These are phyloP conservation scores for Auriscalpium microsporum DNA, from an alignment of 768 basidiomycete species.

Conservation along the genomic window DNA sequence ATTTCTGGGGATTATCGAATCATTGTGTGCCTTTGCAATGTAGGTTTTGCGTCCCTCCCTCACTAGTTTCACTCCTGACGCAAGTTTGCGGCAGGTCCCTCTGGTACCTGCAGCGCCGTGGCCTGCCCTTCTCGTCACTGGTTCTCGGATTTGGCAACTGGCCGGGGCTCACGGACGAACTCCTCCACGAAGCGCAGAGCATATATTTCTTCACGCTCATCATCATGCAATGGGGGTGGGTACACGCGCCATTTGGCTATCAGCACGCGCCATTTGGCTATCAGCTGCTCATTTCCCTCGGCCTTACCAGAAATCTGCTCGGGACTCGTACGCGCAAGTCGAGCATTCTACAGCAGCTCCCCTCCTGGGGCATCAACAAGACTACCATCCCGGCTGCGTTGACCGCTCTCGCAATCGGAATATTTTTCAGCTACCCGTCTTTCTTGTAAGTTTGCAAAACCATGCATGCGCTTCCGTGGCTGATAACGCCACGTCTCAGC, in stretches of 20 bases:
- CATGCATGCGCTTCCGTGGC: background rate
- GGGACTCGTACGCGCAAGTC: constrained; percentile 46
- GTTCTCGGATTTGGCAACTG: constrained; percentile 39
- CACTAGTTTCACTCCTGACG: background rate
- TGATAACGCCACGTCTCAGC: constrained; percentile 3
- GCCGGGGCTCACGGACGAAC: constrained; percentile 31
- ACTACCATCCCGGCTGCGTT: constrained; percentile 36
- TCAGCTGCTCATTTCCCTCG: background rate
- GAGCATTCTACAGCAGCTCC: constrained; percentile 48
- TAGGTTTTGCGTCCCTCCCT: constrained; percentile 18
- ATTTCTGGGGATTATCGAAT: constrained; percentile 43
- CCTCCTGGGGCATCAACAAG: constrained; percentile 33
- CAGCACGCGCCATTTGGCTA: background rate
- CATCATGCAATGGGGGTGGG: constrained; percentile 50
- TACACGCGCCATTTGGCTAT: background rate
- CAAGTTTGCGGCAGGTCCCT: constrained; percentile 22
- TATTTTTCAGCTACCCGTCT: constrained; percentile 34
- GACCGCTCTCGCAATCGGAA: constrained; percentile 33
- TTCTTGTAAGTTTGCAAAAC: constrained; percentile 25
- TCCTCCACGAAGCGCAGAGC: constrained; percentile 40
- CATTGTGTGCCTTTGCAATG: constrained; percentile 41
- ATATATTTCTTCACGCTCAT: constrained; percentile 45
- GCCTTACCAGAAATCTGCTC: constrained; percentile 33
- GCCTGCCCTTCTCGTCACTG: constrained; percentile 39
- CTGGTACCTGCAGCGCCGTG: constrained; percentile 37